Evolutionary conservation across 2,329 filamentous ascomycete species (phyloP), one percentile per base, ranked within the genome.

Genomic region (Orbilia blumenaviensis): DNA sequence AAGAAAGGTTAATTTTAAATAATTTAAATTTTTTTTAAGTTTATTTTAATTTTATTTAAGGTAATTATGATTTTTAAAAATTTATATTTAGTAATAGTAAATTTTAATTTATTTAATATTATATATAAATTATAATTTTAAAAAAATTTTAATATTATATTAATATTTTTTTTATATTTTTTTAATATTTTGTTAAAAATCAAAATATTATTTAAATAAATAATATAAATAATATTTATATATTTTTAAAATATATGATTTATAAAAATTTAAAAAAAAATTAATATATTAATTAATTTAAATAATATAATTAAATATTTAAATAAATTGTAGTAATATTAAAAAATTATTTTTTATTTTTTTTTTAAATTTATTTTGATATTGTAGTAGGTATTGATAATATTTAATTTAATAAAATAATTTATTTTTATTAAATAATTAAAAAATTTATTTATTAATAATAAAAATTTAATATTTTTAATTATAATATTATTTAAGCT

Each of bases 1-100:
- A 34, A 34, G 12, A 34, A 44, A 44, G 44, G 42, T 62, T 44
- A 62, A 62, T 44, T 44, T 38, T 62, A 44, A 44, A 46, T 34
- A 34, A 21, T 60, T 4, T 38, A 52, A 52, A 52, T 5, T n/a
- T n/a, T n/a, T n/a, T n/a, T n/a, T n/a, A n/a, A n/a, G n/a, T n/a
- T n/a, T n/a, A n/a, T n/a, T n/a, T n/a, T n/a, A n/a, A n/a, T n/a
- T n/a, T n/a, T n/a, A n/a, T n/a, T n/a, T n/a, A n/a, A n/a, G n/a
- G n/a, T n/a, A n/a, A n/a, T n/a, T n/a, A n/a, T n/a, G n/a, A n/a
- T n/a, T n/a, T n/a, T n/a, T n/a, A n/a, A n/a, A n/a, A n/a, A n/a
- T n/a, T n/a, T n/a, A n/a, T n/a, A n/a, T n/a, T n/a, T n/a, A n/a
- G n/a, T n/a, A n/a, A n/a, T n/a, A n/a, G n/a, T n/a, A n/a, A n/a